A percentile compares a stretch with the other conserved stretches of the same genome.
phyloP scores from a whole-genome alignment of 1,139 yeast species.

The Suzukiozyma palmioleophila region DNA sequence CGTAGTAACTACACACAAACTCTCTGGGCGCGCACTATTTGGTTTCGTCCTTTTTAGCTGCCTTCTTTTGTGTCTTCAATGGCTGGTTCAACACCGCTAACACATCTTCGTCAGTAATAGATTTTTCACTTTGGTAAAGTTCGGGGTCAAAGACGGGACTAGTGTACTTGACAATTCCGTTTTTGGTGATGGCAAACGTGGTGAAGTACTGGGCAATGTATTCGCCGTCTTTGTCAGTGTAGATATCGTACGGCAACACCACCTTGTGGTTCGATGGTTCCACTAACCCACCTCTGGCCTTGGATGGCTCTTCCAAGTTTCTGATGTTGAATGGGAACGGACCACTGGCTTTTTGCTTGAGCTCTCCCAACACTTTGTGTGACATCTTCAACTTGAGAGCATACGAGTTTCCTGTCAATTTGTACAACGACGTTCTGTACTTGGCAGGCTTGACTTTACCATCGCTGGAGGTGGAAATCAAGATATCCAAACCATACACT shows the following conservation, averaged over 20 bases:
- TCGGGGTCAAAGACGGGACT: slow-evolving; percentile 51
- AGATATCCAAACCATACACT: slow-evolving; percentile 73
- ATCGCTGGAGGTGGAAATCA: slow-evolving; percentile 60
- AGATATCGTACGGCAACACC: slow-evolving; percentile 65
- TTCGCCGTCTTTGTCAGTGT: slow-evolving; percentile 67
- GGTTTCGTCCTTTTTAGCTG: not conserved
- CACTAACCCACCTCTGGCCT: slow-evolving; percentile 70
- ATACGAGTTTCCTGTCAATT: slow-evolving; percentile 66
- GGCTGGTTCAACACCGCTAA: slow-evolving; percentile 52
- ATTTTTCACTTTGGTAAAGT: slow-evolving; percentile 55
- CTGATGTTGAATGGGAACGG: slow-evolving; percentile 68
- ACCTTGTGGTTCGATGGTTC: slow-evolving; percentile 72
- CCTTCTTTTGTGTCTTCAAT: slow-evolving; percentile 51
- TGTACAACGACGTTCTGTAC: slow-evolving; percentile 66
- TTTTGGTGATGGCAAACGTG: slow-evolving; percentile 72
- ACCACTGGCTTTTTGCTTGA: slow-evolving; percentile 58
- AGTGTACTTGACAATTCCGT: slow-evolving; percentile 66
- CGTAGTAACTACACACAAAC: no score
- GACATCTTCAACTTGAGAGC: slow-evolving; percentile 72
- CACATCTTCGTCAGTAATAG: slow-evolving; percentile 50
- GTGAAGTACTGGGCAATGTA: slow-evolving; percentile 70
- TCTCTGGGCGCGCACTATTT: no score
- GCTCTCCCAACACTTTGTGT: slow-evolving; percentile 62
- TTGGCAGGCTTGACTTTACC: slow-evolving; percentile 66
- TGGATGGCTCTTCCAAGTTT: slow-evolving; percentile 64